These are phyloP conservation scores for Nicotiana undulata DNA, from an alignment of 257 asterid genomes.

Conservation along the genomic window DNA sequence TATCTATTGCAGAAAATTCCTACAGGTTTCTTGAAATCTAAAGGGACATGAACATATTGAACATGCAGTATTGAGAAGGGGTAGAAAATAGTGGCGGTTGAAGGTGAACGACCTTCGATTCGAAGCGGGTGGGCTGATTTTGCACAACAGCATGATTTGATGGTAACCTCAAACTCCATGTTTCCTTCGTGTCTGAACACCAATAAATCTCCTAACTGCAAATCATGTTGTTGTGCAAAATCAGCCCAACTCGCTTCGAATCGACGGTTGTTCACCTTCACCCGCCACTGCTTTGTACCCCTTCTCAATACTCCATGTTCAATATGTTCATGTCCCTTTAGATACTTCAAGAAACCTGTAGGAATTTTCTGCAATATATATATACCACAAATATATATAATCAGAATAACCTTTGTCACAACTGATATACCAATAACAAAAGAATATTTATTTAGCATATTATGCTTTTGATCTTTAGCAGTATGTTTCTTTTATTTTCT, in stretches of 20 bases:
- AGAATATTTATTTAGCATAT: too few relatives aligned
- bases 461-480: too few relatives aligned
- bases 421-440: too few relatives aligned
- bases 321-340: background rate
- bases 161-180: constrained; percentile 5
- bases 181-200: constrained; percentile 15
- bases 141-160: background rate
- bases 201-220: constrained; percentile 8
- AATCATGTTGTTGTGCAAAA: background rate
- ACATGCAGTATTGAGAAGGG: constrained; percentile 4
- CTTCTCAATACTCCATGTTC: constrained; percentile 2
- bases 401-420: too few relatives aligned
- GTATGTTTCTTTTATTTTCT: too few relatives aligned
- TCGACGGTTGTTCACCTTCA: background rate
- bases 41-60: background rate
- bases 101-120: background rate
- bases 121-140: constrained; percentile 9
- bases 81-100: constrained; percentile 2
- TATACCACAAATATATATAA: too few relatives aligned
- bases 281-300: constrained; percentile 4
- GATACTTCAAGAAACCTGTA: background rate
- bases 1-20: constrained; percentile 15
- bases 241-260: constrained; percentile 8
- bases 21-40: background rate
- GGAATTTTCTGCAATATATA: constrained; percentile 15